Evolutionary conservation across 1,284 basidiomycete species (phyloP).

Genomic region (Pseudozyma hubeiensis): DNA sequence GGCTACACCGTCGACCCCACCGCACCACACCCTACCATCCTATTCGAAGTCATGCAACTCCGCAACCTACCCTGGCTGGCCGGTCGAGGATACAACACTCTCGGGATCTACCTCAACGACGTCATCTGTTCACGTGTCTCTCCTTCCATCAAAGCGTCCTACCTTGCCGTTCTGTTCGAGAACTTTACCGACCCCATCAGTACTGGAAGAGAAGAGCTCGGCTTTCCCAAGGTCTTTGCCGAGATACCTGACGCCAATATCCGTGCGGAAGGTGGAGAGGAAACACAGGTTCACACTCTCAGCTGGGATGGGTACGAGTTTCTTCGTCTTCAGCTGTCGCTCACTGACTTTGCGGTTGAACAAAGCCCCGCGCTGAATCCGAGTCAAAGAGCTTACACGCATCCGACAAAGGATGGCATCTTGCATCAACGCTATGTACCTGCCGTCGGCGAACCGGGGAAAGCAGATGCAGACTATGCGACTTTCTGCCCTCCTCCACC

Average conservation of each 20-base stretch:
- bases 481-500: conserved; percentile 25
- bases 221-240: conserved; percentile 41
- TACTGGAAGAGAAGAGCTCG: conserved; percentile 47
- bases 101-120: conserved; percentile 56
- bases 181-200: conserved; percentile 60
- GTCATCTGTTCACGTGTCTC: conserved; percentile 37
- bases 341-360: not conserved
- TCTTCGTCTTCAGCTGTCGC: conserved; percentile 43
- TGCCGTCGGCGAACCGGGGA: conserved; percentile 57
- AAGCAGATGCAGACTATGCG: conserved; percentile 57
- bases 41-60: conserved; percentile 62
- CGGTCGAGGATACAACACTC: conserved; percentile 62
- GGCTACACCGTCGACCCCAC: conserved; percentile 22
- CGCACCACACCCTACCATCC: conserved; percentile 24
- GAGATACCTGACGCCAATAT: conserved; percentile 42
- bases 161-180: conserved; percentile 57
- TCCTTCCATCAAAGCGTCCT: conserved; percentile 38
- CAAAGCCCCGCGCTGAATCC: conserved; percentile 9
- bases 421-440: conserved; percentile 62
- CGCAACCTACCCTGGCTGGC: conserved; percentile 62
- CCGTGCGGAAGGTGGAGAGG: conserved; percentile 4
- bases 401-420: conserved; percentile 51
- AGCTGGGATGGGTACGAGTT: conserved; percentile 59
- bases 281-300: conserved; percentile 23
- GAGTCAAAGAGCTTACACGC: conserved; percentile 25